Base-by-base conservation (phyloP, 805 yeast species). In the Spathaspora hagerdaliae region DNA sequence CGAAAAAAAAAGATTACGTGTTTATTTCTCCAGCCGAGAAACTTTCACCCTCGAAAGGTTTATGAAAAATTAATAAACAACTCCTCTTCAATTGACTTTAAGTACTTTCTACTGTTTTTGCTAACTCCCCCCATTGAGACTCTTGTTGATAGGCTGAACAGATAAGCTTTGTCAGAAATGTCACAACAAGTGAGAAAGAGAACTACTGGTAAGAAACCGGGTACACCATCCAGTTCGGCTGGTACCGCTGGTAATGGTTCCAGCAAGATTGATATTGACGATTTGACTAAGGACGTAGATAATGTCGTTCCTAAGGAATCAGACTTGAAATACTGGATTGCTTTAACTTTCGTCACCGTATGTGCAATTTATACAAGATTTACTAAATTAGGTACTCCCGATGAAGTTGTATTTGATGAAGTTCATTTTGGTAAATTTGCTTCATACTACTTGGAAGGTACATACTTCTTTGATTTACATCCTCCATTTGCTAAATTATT, bases 401-500 rank as follows among this genome's bases (percentile, higher is more conserved):
- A 75, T 49, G 84, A 83, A 61, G 95, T 87, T 47, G 94, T 87
- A 2, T 87, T 87, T 55, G 96, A 87, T 66, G 95, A 87, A 60
- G 94, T 85, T 15, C 95, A 87, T 63, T 87, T 87, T 57, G 96
- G 96, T 33, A 86, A 86, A 57, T 86, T 86, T 63, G 92, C 92
- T 7, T 79, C 89, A 1, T 85, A 86, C 66, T 92, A 92, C 65
- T 69, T 92, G 48, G 87, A 92, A 65, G 77, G 96, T 51, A 85
- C 96, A 0, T 94, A 87, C 65, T 94, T 89, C 65, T 94, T 94
- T 59, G 99, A 94, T 67, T 81, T 94, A 43, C 99, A 94, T 68
- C 99, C 99, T 8, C 99, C 99, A 19, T 88, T 94, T 65, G 99
- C 96, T 44, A 94, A 94, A 64, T 74, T 94, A 63, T 74, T 91